A percentile compares a stretch with the other conserved stretches of the same genome.
Evolutionary conservation across 2,329 filamentous ascomycete genomes (phyloP).

Genomic region (Ophiognomonia clavigignenti-juglandacearum): DNA sequence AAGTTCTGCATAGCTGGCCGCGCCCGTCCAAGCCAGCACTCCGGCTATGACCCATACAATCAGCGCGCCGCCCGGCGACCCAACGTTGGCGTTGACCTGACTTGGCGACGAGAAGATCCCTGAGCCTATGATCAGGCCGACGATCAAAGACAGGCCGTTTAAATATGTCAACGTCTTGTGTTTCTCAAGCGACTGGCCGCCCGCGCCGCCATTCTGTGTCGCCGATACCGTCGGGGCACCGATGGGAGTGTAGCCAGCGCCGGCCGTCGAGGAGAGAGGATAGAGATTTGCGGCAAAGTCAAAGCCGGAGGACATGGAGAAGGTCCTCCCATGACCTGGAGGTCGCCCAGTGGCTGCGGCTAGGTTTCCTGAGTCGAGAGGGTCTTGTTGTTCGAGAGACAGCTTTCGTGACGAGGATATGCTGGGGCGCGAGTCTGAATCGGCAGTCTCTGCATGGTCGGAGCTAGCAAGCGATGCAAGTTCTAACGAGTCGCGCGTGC

Average conservation of each 20-base stretch:
- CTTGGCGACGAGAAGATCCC: constrained; percentile 95
- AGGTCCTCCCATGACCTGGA: constrained; percentile 56
- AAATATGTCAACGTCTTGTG: constrained; percentile 94
- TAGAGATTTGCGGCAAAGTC: constrained; percentile 94
- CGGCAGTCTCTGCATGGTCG: constrained; percentile 56
- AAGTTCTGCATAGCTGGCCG: constrained; percentile 89
- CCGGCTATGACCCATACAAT: constrained; percentile 91
- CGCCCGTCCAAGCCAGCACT: constrained; percentile 93
- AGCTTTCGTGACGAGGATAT: constrained; percentile 87
- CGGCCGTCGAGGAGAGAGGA: constrained; percentile 78
- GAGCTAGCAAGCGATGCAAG: constrained; percentile 91
- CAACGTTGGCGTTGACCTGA: constrained; percentile 86
- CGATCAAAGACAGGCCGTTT: constrained; percentile 85
- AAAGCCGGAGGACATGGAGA: constrained; percentile 89
- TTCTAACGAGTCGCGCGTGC: constrained; percentile 85
- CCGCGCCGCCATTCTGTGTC: constrained; percentile 50
- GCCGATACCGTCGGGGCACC: constrained; percentile 64
- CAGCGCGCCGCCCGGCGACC: constrained; percentile 83
- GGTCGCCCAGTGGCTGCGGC: constrained; percentile 40
- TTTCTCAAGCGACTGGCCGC: constrained; percentile 83
- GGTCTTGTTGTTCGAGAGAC: constrained; percentile 84
- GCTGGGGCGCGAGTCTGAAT: constrained; percentile 76
- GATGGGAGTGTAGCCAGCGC: constrained; percentile 73
- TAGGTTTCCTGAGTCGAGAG: constrained; percentile 59
- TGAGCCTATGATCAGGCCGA: constrained; percentile 91